A percentile compares a stretch with the other conserved stretches of the same genome.
phyloP scores from a whole-genome alignment of 306 rosid genomes.

The Malus orientalis region DNA sequence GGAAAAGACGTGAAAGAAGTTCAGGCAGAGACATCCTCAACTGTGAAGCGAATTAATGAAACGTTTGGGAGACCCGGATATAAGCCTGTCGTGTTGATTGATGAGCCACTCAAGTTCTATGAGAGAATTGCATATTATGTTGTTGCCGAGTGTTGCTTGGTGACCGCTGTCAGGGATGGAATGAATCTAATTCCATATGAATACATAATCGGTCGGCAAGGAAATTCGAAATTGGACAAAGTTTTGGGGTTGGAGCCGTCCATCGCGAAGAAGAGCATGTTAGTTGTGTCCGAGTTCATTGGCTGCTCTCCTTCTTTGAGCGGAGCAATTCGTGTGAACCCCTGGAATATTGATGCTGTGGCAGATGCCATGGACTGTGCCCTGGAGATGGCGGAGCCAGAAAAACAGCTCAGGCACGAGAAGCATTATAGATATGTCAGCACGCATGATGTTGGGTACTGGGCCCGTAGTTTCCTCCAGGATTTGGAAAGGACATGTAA shows the following conservation, averaged over 20 bases:
- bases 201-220: slow-evolving; percentile 65
- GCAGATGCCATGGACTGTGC: slow-evolving; percentile 83
- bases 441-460: slow-evolving; percentile 79
- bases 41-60: slow-evolving; percentile 58
- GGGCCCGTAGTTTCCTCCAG: slow-evolving; percentile 83
- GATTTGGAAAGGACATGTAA: slow-evolving; percentile 76
- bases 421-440: slow-evolving; percentile 87
- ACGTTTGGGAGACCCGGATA: slow-evolving; percentile 62
- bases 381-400: slow-evolving; percentile 56
- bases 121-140: slow-evolving; percentile 76
- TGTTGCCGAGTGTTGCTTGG: slow-evolving; percentile 79
- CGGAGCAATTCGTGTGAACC: slow-evolving; percentile 86
- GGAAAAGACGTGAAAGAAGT: slow-evolving; percentile 76
- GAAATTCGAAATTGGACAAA: slow-evolving; percentile 49
- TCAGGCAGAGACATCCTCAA: slow-evolving; percentile 50
- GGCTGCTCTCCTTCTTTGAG: slow-evolving; percentile 90
- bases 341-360: slow-evolving; percentile 82
- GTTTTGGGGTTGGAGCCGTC: slow-evolving; percentile 38
- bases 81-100: slow-evolving; percentile 64
- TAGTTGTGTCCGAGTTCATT: slow-evolving; percentile 81
- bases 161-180: slow-evolving; percentile 84
- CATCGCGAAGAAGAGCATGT: slow-evolving; percentile 57
- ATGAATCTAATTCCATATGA: slow-evolving; percentile 88
- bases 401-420: slow-evolving; percentile 82
- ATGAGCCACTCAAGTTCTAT: slow-evolving; percentile 54